Conservation (phyloP, 495 filamentous ascomycete species). For the Trichocladium uniseriatum region DNA sequence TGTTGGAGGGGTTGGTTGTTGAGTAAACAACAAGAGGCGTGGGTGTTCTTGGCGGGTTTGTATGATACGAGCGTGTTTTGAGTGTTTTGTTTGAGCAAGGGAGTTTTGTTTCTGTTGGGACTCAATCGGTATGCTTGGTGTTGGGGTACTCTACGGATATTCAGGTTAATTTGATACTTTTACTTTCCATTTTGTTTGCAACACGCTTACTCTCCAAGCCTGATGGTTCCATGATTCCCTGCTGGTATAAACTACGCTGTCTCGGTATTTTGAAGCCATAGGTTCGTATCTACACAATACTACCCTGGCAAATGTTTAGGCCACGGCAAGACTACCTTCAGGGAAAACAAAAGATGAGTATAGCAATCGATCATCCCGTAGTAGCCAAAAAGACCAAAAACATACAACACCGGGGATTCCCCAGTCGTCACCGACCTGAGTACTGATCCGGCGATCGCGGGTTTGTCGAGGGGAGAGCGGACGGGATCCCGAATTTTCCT, state of each 20-base stretch:
- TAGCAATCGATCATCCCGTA: too few relatives aligned
- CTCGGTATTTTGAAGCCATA: too few relatives aligned
- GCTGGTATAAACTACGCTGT: too few relatives aligned
- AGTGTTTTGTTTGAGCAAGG: not conserved
- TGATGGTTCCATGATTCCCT: too few relatives aligned
- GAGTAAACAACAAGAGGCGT: constrained; percentile 16
- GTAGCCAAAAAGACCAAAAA: too few relatives aligned
- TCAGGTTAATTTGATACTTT: not conserved
- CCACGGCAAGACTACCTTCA: too few relatives aligned
- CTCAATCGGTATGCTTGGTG: not conserved
- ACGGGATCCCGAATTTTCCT: constrained; percentile 36
- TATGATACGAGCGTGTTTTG: not conserved
- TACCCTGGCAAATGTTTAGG: too few relatives aligned
- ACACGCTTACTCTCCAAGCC: too few relatives aligned
- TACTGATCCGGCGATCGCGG: not conserved
- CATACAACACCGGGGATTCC: not conserved
- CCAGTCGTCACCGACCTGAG: not conserved
- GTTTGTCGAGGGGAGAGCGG: constrained; percentile 39
- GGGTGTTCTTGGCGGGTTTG: not conserved
- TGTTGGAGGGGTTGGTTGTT: constrained; percentile 60
- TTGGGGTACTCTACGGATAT: not conserved
- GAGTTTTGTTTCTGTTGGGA: not conserved
- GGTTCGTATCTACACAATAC: too few relatives aligned
- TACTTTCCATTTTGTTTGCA: not conserved
- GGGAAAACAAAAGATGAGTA: too few relatives aligned